Base-by-base conservation (phyloP, 2,329 filamentous ascomycete species). In the Paecilomyces variotii region DNA sequence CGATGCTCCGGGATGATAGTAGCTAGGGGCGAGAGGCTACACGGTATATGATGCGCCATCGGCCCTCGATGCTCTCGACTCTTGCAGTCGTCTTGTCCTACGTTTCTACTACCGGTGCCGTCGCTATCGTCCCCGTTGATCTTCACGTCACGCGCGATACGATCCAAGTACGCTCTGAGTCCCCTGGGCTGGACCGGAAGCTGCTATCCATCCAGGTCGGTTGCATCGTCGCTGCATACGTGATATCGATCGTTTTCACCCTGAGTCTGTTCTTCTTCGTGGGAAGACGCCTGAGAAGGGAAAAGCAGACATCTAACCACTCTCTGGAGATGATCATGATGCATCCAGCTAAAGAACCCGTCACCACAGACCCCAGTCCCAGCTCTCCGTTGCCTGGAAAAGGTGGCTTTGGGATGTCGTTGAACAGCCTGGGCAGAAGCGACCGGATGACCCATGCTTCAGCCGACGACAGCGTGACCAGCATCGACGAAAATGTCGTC, bases 201-300 rank as follows among this genome's bases (percentile, higher is more conserved):
- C 84, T 88, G 58, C 83, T 97, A 25, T 90, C 91, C 19, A 87
- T 85, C 60, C 88, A 97, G 74, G 87, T 97, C 65, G 88, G 89
- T 63, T 90, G 87, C 64, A 89, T 97, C 60, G 82, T 93, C 60
- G 91, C 87, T 61, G 87, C 89, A 60, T 97, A 97, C 84, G 81
- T 92, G 59, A 73, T 90, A 61, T 89, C 86, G 35, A 81, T 95
- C 69, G 80, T 91, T 67, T 74, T 94, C 67, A 84, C 94, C 67
- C 87, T 90, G 66, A 78, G 84, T 34, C 77, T 84, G 53, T 78
- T 91, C 6, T 78, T 91, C 50, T 72, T 83, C 25, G 79, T 91
- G 72, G 72, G 85, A 72, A 71, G 83, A 80, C 72, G 82, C 79
- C 68, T 81, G 68, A 72, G 80, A 74, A 64, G 75, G 65, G 72